phyloP scores from a whole-genome alignment of 208 protist genomes.

The Leishmania arabica region DNA sequence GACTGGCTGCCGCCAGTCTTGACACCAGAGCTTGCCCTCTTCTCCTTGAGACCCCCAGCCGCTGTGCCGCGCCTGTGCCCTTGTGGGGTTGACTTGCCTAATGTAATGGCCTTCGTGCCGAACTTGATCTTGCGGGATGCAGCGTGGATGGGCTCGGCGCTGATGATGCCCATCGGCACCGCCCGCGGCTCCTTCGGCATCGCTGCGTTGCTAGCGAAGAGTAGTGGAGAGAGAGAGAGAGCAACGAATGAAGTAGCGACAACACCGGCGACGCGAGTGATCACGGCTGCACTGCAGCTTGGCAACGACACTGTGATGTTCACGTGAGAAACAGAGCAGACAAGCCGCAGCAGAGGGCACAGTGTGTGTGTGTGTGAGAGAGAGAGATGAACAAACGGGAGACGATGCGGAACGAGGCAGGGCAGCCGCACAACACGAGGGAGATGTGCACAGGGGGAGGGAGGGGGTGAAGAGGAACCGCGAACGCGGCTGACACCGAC shows the following conservation, averaged over 20 bases:
- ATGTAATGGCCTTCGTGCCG: conserved; percentile 64
- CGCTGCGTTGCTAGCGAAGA: not conserved
- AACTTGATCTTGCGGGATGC: conserved; percentile 76
- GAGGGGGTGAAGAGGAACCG: not conserved
- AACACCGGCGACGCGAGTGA: not conserved
- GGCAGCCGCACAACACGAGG: not conserved
- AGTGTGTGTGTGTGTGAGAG: not conserved
- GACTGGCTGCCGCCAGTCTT: conserved; percentile 84
- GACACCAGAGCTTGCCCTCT: conserved; percentile 39
- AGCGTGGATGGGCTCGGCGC: conserved; percentile 57
- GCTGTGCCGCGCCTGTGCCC: conserved; percentile 19
- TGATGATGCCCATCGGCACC: conserved; percentile 89
- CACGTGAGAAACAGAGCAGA: not conserved
- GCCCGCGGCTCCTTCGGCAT: conserved; percentile 79
- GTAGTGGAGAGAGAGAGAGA: not conserved
- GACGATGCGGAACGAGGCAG: not conserved
- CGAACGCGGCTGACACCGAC: not conserved
- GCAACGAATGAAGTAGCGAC: not conserved
- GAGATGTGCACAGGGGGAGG: not conserved
- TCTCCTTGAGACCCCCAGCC: conserved; percentile 35
- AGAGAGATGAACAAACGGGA: not conserved
- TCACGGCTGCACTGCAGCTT: not conserved
- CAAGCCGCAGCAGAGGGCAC: not conserved
- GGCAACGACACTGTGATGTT: not conserved
- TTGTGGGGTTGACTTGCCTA: conserved; percentile 65